Evolutionary conservation across 305 asterid genomes (phyloP).

Genomic region (Petunia hybrid): DNA sequence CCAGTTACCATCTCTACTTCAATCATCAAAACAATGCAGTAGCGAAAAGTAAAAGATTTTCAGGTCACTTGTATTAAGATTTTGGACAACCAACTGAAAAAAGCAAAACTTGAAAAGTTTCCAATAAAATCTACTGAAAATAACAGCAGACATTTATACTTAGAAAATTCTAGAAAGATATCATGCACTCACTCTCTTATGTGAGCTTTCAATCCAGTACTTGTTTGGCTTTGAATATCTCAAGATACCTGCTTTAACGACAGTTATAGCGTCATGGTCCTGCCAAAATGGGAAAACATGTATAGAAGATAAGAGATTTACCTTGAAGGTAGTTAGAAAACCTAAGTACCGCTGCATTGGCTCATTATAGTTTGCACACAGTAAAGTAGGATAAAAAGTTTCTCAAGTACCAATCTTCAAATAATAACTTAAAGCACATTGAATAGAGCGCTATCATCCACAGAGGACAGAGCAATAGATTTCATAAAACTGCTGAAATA

Average conservation of each 20-base stretch:
- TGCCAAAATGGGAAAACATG: conserved; percentile 39
- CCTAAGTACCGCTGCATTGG: background rate
- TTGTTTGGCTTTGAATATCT: conserved; percentile 86
- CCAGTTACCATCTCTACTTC: conserved; percentile 18
- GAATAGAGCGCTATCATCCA: background rate
- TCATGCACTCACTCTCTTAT: conserved; percentile 73
- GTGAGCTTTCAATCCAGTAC: conserved; percentile 96
- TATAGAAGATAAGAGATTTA: conserved; percentile 23
- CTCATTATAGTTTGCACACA: background rate
- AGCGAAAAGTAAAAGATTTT: background rate
- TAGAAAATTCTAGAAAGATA: conserved; percentile 30
- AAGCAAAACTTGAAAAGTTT: conserved; percentile 13
- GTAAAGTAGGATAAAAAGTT: background rate
- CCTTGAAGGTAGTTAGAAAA: background rate
- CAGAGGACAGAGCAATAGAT: background rate
- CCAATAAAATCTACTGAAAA: background rate
- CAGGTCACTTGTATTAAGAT: conserved; percentile 12
- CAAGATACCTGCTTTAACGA: conserved; percentile 73
- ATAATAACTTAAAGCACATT: background rate
- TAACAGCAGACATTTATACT: background rate
- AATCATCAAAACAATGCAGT: background rate
- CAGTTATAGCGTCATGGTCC: conserved; percentile 85
- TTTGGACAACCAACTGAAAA: background rate
- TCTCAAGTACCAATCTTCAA: background rate
- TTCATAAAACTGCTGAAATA: background rate